Percentiles rank a stretch among this genome's conserved stretches.
These are phyloP conservation scores for Paramecium bursaria DNA, from an alignment of 73 alveolate species.

Conservation along the genomic window DNA sequence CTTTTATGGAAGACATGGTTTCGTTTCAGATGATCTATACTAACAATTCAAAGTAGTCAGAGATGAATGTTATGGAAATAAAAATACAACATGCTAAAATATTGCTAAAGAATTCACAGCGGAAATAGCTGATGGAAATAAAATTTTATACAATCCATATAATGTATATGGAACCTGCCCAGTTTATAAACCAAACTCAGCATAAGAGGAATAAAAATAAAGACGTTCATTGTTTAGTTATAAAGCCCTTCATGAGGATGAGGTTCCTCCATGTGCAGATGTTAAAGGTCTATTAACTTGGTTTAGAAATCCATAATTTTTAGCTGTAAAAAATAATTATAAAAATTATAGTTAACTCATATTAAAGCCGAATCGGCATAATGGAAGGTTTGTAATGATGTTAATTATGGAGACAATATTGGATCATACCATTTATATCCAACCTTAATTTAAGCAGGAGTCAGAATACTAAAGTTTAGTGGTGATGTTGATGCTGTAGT, in stretches of 20 bases:
- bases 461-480: constrained; percentile 38
- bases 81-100: too few relatives aligned
- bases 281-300: constrained; percentile 8
- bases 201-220: not conserved
- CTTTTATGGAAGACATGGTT: constrained; percentile 14
- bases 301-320: not conserved
- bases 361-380: too few relatives aligned
- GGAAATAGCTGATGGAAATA: too few relatives aligned
- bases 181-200: not conserved
- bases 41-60: not conserved
- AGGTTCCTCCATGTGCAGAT: constrained; percentile 38
- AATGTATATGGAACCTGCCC: not conserved
- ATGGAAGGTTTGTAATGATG: too few relatives aligned
- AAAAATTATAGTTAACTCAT: too few relatives aligned
- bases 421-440: constrained; percentile 62
- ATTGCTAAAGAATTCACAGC: too few relatives aligned
- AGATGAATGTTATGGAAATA: too few relatives aligned
- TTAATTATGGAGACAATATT: too few relatives aligned
- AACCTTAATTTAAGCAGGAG: not conserved
- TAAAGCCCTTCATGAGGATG: not conserved
- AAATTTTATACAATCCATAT: not conserved
- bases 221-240: not conserved
- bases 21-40: not conserved
- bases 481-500: constrained; percentile 63
- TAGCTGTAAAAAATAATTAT: not conserved